Evolutionary conservation across 208 protist species (phyloP), one percentile per base, ranked within the genome.

Genomic region (Eutreptiella sp.): DNA sequence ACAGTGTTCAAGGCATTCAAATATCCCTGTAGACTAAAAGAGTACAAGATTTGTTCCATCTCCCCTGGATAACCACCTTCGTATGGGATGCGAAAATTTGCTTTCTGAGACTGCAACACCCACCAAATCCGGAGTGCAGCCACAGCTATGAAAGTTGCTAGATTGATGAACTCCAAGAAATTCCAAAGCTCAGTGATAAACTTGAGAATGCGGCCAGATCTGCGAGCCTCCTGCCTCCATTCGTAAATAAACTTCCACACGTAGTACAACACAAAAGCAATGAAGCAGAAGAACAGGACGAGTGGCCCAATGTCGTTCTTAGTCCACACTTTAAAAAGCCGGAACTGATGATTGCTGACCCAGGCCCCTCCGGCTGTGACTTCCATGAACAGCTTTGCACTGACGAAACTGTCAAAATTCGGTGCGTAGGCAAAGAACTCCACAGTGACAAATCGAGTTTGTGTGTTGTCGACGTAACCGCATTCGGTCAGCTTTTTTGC

Each of bases 381-480:
- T 66, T 83, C 77, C 19, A 63, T 69, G 38, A 67, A 65, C 38
- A 83, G 16, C 59, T 76, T 74, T 24, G 76, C 67, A 21, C 50
- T 42, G 1, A 54, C 36, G 24, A 79, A 75, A 16, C 54, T 53
- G 35, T 77, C 62, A 45, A 75, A 46, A 0, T 62, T 35, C 0
- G 77, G 70, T 57, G 63, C 68, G 68, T 83, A 83, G 32, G 76
- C 46, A 31, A 68, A 62, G 27, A 76, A 57, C 68, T 83, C 77
- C n/a, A 68, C 66, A 45, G 64, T 53, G 0, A 68, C 71, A 27
- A 83, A 54, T 4, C 73, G 73, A 1, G 73, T 78, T 16, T 68
- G 70, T 14, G 70, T 36, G 41, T 80, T 58, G 53, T 80, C 77
- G 3, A 83, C n/a, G 35, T 57, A 54, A 5, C 7, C 7, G 14